phyloP scores from a whole-genome alignment of 192 early-diverging fungal species.

The Backusella macrospora region DNA sequence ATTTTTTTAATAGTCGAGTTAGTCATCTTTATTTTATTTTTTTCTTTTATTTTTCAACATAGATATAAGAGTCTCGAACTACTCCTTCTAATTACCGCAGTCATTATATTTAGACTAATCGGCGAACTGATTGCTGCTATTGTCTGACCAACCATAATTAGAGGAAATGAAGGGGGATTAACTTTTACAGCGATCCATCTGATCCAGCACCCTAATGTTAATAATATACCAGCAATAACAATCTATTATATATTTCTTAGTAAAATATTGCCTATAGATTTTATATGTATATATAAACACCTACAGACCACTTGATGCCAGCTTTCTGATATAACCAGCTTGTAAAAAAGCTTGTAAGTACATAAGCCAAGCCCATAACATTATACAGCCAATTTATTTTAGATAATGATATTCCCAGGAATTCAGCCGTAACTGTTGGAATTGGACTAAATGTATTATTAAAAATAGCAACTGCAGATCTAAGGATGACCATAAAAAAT shows the following conservation, averaged over 20 bases:
- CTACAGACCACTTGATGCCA: constrained; percentile 40
- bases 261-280: not conserved
- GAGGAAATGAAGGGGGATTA: constrained; percentile 27
- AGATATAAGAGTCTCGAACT: not conserved
- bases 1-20: not conserved
- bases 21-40: not conserved
- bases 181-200: constrained; percentile 34
- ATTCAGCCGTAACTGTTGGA: constrained; percentile 30
- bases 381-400: constrained; percentile 41
- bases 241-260: constrained; percentile 22
- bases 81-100: constrained; percentile 26
- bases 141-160: constrained; percentile 36
- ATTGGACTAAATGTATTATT: constrained; percentile 35
- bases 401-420: constrained; percentile 30
- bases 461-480: constrained; percentile 30
- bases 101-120: constrained; percentile 36
- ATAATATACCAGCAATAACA: constrained; percentile 30
- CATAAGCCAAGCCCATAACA: constrained; percentile 29
- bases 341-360: constrained; percentile 36
- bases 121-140: constrained; percentile 33
- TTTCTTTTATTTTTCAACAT: not conserved
- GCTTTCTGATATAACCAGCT: constrained; percentile 35
- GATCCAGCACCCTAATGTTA: constrained; percentile 32
- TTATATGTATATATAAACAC: not conserved
- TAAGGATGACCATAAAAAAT: constrained; percentile 25